A percentile compares a stretch with the other conserved stretches of the same genome.
These are phyloP conservation scores for Berberis thunbergii DNA, from an alignment of 164 flowering plant genomes.

Conservation along the genomic window DNA sequence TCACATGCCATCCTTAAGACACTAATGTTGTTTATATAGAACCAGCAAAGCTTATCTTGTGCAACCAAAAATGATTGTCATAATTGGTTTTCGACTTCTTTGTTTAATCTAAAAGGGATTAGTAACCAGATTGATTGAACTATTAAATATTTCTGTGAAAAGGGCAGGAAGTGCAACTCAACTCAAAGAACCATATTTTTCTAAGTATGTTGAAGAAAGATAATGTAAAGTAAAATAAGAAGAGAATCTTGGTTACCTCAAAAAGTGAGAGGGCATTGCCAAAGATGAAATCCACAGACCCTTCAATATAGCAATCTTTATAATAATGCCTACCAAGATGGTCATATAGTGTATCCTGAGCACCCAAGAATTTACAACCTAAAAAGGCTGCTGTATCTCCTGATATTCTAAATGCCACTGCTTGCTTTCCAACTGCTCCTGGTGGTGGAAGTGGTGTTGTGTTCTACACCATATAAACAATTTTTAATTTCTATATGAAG, in stretches of 20 bases:
- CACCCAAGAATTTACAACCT: constrained; percentile 89
- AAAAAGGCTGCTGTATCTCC: constrained; percentile 85
- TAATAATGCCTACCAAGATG: constrained; percentile 92
- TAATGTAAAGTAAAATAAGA: no score
- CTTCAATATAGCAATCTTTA: constrained; percentile 96
- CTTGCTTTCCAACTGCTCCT: constrained; percentile 85
- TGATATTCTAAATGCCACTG: constrained; percentile 91
- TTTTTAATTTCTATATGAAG: not conserved
- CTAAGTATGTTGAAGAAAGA: no score
- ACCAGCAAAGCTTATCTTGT: no score
- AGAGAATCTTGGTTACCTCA: constrained; percentile 39
- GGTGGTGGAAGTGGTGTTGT: constrained; percentile 80
- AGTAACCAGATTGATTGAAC: no score
- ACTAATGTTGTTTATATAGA: no score
- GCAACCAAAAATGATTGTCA: no score
- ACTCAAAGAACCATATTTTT: no score
- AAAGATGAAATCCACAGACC: constrained; percentile 95
- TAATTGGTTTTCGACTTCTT: no score
- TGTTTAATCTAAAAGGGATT: no score
- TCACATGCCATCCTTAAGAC: no score
- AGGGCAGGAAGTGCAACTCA: no score
- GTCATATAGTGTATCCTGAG: constrained; percentile 94
- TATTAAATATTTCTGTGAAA: no score
- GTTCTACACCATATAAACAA: constrained; percentile 38
- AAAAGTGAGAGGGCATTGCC: constrained; percentile 88